Conservation (phyloP, 371 early-diverging fungal genomes). For the Parasitella parasitica region DNA sequence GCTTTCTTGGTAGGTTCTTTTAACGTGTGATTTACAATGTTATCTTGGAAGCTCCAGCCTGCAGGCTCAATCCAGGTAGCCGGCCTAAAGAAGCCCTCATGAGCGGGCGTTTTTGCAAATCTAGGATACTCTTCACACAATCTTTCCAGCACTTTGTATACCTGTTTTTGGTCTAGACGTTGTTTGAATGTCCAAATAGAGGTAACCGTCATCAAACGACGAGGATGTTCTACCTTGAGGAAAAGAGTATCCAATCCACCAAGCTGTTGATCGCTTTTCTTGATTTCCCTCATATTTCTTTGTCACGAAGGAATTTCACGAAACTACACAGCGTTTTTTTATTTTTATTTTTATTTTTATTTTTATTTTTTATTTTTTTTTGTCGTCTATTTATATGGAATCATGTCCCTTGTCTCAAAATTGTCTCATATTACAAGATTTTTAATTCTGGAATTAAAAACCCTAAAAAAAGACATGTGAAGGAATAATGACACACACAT, state of each 20-base stretch:
- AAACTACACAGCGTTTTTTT: too few relatives aligned
- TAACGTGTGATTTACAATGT: conserved; percentile 22
- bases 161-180: conserved; percentile 9
- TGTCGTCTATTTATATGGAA: too few relatives aligned
- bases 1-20: conserved; percentile 17
- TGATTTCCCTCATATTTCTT: neutral
- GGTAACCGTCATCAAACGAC: conserved; percentile 33
- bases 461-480: neutral
- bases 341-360: too few relatives aligned
- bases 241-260: conserved; percentile 34
- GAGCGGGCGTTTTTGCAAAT: conserved; percentile 21
- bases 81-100: conserved; percentile 20
- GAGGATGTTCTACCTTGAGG: conserved; percentile 31
- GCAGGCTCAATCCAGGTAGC: conserved; percentile 19
- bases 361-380: too few relatives aligned
- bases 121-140: conserved; percentile 25
- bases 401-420: neutral
- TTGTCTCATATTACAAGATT: conserved; percentile 5
- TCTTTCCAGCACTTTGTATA: conserved; percentile 18
- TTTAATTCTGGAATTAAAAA: neutral
- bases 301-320: neutral
- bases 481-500: neutral
- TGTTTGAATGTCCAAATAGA: conserved; percentile 34
- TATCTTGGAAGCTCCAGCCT: conserved; percentile 20
- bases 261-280: conserved; percentile 3